These are phyloP conservation scores for Excoecaria cochinchinensis DNA, from an alignment of 345 rosid species.

Conservation along the genomic window DNA sequence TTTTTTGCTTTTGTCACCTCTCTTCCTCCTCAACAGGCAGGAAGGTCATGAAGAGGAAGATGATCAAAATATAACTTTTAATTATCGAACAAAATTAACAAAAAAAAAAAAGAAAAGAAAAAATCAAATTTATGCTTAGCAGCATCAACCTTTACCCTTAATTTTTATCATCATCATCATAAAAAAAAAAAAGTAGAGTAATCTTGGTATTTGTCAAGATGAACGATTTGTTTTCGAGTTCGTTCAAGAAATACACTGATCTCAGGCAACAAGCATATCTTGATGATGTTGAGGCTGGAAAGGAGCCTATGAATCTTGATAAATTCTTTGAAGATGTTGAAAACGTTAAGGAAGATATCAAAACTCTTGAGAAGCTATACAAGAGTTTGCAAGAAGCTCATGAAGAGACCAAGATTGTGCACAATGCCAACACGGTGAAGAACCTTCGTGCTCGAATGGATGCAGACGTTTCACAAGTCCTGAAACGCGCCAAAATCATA, in stretches of 20 bases:
- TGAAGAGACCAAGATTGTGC: slow-evolving; percentile 64
- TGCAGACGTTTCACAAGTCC: slow-evolving; percentile 54
- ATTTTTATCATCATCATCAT: too few relatives aligned
- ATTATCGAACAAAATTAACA: neutral
- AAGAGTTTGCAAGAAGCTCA: slow-evolving; percentile 69
- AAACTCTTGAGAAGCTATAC: slow-evolving; percentile 50
- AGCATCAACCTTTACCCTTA: too few relatives aligned
- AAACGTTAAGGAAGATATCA: slow-evolving; percentile 67
- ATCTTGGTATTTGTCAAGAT: slow-evolving; percentile 32
- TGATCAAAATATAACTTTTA: neutral
- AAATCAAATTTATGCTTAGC: too few relatives aligned
- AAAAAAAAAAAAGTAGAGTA: neutral
- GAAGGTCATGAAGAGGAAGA: slow-evolving; percentile 21
- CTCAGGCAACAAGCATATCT: slow-evolving; percentile 49
- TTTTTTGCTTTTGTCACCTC: slow-evolving; percentile 21
- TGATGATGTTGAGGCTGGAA: slow-evolving; percentile 68
- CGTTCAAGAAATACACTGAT: slow-evolving; percentile 76
- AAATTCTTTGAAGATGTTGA: slow-evolving; percentile 78
- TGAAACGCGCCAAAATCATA: slow-evolving; percentile 60
- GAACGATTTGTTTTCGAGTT: slow-evolving; percentile 80
- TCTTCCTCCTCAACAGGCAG: slow-evolving; percentile 26
- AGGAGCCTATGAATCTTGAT: slow-evolving; percentile 61
- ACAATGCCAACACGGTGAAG: slow-evolving; percentile 63
- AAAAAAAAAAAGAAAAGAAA: too few relatives aligned
- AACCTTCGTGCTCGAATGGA: slow-evolving; percentile 62